These are phyloP conservation scores for Pythium phragmitis DNA, from an alignment of 352 stramenopile genomes.

Conservation along the genomic window DNA sequence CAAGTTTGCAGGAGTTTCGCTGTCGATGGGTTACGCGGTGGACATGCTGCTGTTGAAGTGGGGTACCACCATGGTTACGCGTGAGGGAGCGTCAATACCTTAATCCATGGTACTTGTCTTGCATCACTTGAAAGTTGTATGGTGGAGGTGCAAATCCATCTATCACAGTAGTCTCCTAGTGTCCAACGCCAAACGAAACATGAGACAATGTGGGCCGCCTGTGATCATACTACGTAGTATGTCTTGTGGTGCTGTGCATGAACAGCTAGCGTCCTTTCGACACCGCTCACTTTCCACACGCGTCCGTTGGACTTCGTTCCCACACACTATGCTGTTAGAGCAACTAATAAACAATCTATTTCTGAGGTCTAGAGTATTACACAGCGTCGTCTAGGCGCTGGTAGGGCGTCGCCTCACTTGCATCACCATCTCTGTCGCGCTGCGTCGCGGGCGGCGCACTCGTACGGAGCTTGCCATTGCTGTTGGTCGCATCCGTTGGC, in stretches of 20 bases:
- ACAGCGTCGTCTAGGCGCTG: slow-evolving; percentile 7
- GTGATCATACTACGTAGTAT: background rate
- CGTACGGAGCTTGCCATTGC: slow-evolving; percentile 5
- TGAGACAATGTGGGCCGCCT: no score
- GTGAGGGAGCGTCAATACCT: background rate
- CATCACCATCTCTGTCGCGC: background rate
- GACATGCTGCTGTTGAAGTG: slow-evolving; percentile 5
- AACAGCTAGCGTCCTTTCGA: background rate
- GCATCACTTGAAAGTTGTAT: background rate
- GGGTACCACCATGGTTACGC: background rate
- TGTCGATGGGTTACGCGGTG: background rate
- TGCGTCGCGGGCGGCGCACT: background rate
- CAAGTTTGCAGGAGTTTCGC: background rate
- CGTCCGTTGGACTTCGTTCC: background rate
- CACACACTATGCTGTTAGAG: background rate
- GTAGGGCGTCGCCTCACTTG: slow-evolving; percentile 3
- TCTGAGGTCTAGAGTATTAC: background rate
- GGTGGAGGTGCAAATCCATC: background rate
- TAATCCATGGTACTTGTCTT: background rate
- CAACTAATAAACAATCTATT: background rate
- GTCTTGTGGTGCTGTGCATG: background rate
- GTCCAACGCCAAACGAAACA: background rate
- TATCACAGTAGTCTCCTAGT: background rate
- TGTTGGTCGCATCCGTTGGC: slow-evolving; percentile 4
- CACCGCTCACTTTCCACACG: background rate